A percentile compares a stretch with the other conserved stretches of the same genome.
Evolutionary conservation across 1,284 basidiomycete species (phyloP).

Genomic region (Rhodotorula sp.): DNA sequence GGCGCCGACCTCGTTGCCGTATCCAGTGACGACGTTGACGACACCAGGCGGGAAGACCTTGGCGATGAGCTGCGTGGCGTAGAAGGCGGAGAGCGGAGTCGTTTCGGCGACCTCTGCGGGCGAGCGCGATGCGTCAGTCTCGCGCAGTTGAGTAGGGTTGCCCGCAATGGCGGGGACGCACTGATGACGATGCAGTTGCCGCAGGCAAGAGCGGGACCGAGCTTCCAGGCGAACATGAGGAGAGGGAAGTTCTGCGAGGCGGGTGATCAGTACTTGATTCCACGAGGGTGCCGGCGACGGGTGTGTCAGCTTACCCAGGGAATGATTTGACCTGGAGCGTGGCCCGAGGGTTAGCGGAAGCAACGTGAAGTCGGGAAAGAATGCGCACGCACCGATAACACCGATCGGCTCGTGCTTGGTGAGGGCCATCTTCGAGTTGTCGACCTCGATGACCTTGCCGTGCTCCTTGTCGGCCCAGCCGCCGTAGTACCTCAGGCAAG

Average conservation of each 20-base stretch:
- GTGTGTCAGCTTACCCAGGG: constrained; percentile 57
- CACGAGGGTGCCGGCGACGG: no score
- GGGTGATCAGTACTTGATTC: no score
- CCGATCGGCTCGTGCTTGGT: constrained; percentile 91
- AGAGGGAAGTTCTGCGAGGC: constrained; percentile 79
- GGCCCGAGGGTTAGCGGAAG: no score
- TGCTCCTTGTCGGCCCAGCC: constrained; percentile 69
- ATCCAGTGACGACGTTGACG: constrained; percentile 64
- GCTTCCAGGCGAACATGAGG: constrained; percentile 80
- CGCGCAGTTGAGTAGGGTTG: constrained; percentile 3
- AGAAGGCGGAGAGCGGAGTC: constrained; percentile 72
- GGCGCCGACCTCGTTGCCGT: constrained; percentile 78
- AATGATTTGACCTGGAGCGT: constrained; percentile 76
- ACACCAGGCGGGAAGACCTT: constrained; percentile 90
- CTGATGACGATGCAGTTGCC: constrained; percentile 78
- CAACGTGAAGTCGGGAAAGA: not conserved
- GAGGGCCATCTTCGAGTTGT: constrained; percentile 69
- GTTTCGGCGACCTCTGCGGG: constrained; percentile 62
- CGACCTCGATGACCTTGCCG: constrained; percentile 75
- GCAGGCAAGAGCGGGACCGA: constrained; percentile 77
- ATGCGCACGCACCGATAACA: constrained; percentile 62
- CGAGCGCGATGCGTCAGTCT: no score
- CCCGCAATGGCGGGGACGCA: not conserved
- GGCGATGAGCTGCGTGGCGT: constrained; percentile 48
- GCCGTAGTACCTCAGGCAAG: constrained; percentile 66